Evolutionary conservation across 2,329 filamentous ascomycete species (phyloP).

Genomic region (Botrytis porri): DNA sequence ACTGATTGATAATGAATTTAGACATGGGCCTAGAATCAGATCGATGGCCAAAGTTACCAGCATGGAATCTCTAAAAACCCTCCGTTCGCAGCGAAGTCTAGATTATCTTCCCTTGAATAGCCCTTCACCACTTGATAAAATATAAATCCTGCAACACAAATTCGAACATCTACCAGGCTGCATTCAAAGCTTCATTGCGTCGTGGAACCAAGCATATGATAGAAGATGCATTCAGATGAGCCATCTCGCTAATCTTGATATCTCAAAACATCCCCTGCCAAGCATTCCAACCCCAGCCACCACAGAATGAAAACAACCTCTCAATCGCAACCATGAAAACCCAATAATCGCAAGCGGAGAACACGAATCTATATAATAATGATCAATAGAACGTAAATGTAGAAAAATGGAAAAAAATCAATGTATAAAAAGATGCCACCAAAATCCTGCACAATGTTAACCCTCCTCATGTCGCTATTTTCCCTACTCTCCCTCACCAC

Average conservation of each 20-base stretch:
- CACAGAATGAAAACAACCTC: neutral
- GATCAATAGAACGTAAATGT: neutral
- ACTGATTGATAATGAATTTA: neutral
- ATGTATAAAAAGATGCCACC: neutral
- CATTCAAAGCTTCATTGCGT: neutral
- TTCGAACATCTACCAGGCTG: neutral
- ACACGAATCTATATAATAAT: neutral
- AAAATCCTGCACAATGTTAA: neutral
- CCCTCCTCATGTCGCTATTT: neutral
- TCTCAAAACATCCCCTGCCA: neutral
- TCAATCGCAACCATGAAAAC: neutral
- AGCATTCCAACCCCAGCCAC: neutral
- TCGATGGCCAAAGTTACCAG: neutral
- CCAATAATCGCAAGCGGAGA: neutral
- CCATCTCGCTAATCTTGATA: neutral
- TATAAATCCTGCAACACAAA: neutral
- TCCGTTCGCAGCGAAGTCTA: neutral
- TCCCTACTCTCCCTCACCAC: neutral
- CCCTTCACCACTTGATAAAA: neutral
- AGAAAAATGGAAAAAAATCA: neutral
- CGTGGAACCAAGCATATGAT: neutral
- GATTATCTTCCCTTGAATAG: fast-evolving
- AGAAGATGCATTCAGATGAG: neutral
- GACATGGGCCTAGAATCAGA: neutral
- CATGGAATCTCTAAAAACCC: neutral